phyloP scores from a whole-genome alignment of 2,329 filamentous ascomycete genomes.

The Pseudocercospora eumusae region DNA sequence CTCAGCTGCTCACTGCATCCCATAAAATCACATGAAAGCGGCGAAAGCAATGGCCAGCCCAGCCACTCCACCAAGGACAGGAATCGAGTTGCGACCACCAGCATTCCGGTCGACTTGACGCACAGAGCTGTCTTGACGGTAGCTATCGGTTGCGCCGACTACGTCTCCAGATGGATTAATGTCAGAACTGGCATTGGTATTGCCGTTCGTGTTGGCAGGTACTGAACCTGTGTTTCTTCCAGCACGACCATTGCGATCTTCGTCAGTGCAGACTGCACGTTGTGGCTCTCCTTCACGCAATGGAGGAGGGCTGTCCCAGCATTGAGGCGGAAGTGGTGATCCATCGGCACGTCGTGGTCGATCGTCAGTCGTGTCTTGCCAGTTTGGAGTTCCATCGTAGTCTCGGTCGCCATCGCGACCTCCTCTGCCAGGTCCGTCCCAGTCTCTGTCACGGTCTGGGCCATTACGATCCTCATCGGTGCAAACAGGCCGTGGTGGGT shows the following conservation, averaged over 20 bases:
- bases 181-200: neutral
- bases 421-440: neutral
- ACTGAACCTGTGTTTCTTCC: neutral
- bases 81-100: constrained; percentile 12
- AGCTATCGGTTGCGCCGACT: neutral
- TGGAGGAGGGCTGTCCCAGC: constrained; percentile 1
- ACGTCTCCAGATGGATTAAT: neutral
- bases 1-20: neutral
- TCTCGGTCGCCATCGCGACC: constrained; percentile 1
- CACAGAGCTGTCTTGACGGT: neutral
- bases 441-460: neutral
- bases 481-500: neutral
- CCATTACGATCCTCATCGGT: neutral
- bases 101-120: constrained; percentile 11
- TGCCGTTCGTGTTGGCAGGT: neutral
- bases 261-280: constrained; percentile 5
- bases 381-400: constrained; percentile 2
- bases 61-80: constrained; percentile 8
- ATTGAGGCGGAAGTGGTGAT: neutral
- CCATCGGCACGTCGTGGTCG: neutral
- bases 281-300: neutral
- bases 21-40: constrained; percentile 8
- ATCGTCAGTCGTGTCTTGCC: constrained; percentile 5
- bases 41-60: constrained; percentile 15
- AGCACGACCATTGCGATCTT: neutral